These are phyloP conservation scores for Quercus alba DNA, from an alignment of 306 rosid genomes.

Conservation along the genomic window DNA sequence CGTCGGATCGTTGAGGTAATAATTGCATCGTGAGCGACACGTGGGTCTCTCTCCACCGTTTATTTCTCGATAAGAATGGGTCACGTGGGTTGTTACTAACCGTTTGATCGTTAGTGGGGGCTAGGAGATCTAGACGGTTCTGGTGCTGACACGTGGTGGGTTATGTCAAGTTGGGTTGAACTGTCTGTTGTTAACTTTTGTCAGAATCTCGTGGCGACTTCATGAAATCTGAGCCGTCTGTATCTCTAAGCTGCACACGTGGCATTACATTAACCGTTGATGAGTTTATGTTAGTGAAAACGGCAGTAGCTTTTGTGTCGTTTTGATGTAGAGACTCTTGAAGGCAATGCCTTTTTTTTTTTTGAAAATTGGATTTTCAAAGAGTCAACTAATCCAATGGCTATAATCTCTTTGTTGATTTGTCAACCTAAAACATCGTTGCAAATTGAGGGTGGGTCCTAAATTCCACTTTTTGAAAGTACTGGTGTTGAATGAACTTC, in stretches of 20 bases:
- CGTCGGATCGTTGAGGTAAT: slow-evolving; percentile 52
- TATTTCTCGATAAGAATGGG: slow-evolving; percentile 22
- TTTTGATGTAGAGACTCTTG: not conserved
- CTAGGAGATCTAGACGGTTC: not conserved
- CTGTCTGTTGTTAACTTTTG: not conserved
- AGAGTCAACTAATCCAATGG: no score
- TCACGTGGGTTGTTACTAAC: not conserved
- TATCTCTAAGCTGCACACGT: not conserved
- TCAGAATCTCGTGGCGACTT: not conserved
- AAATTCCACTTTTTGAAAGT: no score
- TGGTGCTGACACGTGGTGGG: not conserved
- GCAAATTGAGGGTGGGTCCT: no score
- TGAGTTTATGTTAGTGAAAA: not conserved
- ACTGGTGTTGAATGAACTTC: no score
- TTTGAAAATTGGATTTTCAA: no score
- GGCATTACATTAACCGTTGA: not conserved
- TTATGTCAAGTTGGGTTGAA: not conserved
- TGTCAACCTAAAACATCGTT: no score
- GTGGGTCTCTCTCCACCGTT: slow-evolving; percentile 30
- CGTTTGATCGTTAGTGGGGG: slow-evolving; percentile 24
- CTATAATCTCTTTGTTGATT: no score
- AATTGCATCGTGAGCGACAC: slow-evolving; percentile 32
- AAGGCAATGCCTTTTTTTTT: no score
- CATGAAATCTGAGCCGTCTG: not conserved
- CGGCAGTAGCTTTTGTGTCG: not conserved